Conservation (phyloP, 495 filamentous ascomycete species). For the Usnea hakonensis region DNA sequence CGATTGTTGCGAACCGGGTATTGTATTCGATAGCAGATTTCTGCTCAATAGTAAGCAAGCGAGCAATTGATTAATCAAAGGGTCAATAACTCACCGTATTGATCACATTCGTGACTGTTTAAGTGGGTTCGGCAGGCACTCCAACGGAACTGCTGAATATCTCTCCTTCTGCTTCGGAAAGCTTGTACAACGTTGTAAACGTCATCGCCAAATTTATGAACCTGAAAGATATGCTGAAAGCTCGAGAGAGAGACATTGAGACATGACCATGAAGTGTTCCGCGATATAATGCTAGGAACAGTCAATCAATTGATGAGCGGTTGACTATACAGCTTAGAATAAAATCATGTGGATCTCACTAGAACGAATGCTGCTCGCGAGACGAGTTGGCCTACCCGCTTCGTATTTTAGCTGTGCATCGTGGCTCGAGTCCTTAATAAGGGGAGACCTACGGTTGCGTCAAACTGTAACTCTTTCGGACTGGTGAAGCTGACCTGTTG, state of each 20-base stretch:
- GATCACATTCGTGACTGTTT: background rate
- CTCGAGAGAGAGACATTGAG: background rate
- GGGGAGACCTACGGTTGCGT: no score
- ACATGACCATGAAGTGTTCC: background rate
- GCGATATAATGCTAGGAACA: background rate
- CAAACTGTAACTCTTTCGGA: no score
- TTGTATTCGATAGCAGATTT: background rate
- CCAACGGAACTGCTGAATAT: conserved; percentile 2
- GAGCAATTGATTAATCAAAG: background rate
- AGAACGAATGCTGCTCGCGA: background rate
- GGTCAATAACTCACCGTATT: background rate
- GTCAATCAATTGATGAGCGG: no score
- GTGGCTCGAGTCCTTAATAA: no score
- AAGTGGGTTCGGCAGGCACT: background rate
- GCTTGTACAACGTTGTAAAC: background rate
- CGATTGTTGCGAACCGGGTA: background rate
- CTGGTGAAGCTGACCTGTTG: background rate
- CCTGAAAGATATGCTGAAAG: background rate
- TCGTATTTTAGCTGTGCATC: no score
- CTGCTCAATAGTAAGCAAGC: background rate
- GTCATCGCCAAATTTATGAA: background rate
- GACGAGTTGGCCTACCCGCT: background rate
- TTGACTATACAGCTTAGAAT: no score
- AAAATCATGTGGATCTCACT: no score
- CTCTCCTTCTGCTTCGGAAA: background rate